Evolutionary conservation across 177 flowering plant genomes (phyloP), one percentile per base, ranked within the genome.

Genomic region (Vitis hybrid): DNA sequence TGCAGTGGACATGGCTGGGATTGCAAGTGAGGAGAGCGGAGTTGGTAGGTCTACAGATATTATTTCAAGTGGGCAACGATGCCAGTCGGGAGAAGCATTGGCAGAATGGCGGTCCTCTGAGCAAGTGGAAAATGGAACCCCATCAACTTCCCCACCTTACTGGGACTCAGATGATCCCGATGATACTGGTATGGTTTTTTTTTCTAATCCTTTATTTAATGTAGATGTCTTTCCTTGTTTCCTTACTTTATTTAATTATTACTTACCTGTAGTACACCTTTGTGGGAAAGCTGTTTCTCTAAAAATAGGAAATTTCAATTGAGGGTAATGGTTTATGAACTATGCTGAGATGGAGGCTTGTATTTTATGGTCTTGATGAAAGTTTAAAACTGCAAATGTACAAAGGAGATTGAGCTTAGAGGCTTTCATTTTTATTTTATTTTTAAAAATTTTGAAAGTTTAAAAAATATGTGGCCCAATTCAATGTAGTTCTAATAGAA

Each of bases 141-240:
- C 96, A 14, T 90, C 95, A 2, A 92, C 96, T 58, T 90, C 96
- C 7, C 96, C 96, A 0, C 89, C 89, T 58, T 92, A 89, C 66
- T 92, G 97, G 97, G 97, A 92, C 74, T 82, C 84, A 22, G 96
- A 92, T 59, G 93, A 91, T 6, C 91, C 85, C 10, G 89, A 88
- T 60, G 91, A 87, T 72, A 79, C 80, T 68, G 90, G 88, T 87
- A 76, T 67, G 74, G 1, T 68, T 58, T 39, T 14, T 54, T 8
- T n/a, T 52, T 9, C 22, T 19, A 26, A 50, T 51, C 5, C 9
- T 14, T 2, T 50, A 2, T 15, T 11, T 65, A 3, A 2, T 13
- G 29, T 22, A 3, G 19, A 16, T 11, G 45, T 12, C 15, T 66
- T 71, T 11, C 49, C 39, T 63, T 34, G 31, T 2, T n/a, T 5